Conservation (phyloP, 768 basidiomycete genomes). For the Suillus clintonianus region DNA sequence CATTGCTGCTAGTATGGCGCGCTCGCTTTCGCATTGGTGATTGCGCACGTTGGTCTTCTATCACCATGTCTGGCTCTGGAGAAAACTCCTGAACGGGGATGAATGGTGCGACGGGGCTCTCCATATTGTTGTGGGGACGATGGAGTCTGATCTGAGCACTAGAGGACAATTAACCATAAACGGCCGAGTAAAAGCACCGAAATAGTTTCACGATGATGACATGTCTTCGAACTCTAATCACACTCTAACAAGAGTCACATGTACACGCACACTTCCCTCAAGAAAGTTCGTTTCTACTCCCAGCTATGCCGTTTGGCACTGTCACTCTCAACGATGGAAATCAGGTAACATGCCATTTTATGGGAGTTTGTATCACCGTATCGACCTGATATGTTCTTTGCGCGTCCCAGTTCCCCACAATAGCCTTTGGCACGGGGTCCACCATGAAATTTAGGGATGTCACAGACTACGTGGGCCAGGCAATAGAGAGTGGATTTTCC, state of each 20-base stretch:
- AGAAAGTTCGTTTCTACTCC: background rate
- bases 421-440: slow-evolving; percentile 64
- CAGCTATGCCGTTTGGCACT: slow-evolving; percentile 41
- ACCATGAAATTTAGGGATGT: slow-evolving; percentile 47
- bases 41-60: slow-evolving; percentile 9
- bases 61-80: background rate
- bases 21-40: slow-evolving; percentile 12
- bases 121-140: slow-evolving; percentile 15
- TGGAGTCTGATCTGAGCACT: slow-evolving; percentile 18
- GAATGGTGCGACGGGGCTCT: slow-evolving; percentile 17
- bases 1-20: background rate
- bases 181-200: background rate
- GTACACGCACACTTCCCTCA: background rate
- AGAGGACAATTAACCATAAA: background rate
- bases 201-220: background rate
- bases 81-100: slow-evolving; percentile 19
- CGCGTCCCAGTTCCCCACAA: slow-evolving; percentile 50
- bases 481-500: slow-evolving; percentile 59
- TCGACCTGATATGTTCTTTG: background rate
- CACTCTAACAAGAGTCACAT: background rate
- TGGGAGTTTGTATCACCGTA: background rate
- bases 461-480: slow-evolving; percentile 54
- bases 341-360: slow-evolving; percentile 24
- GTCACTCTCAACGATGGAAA: slow-evolving; percentile 44
- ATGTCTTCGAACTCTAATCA: background rate